Evolutionary conservation across 2,329 filamentous ascomycete species (phyloP), one percentile per base, ranked within the genome.

Genomic region (Eutypa lata): DNA sequence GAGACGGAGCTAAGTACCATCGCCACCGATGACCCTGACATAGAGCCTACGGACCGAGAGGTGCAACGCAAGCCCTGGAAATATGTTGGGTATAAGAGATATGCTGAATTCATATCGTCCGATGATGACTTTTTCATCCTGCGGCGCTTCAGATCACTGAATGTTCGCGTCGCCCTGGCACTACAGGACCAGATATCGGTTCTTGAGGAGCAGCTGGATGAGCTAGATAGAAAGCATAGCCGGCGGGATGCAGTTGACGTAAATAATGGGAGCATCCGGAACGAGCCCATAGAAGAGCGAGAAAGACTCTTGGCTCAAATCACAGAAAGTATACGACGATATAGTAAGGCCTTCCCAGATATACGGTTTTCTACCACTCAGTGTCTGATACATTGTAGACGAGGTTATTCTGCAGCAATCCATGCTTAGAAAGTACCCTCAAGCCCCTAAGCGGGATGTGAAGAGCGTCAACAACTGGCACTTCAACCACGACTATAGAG

Each of bases 101-200:
- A 66, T 47, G 8, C 61, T 1, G 28, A 61, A 1, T 69, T 69
- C 44, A 49, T 69, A 4, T 57, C 65, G 4, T 67, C 68, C 0
- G 68, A 71, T 3, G 57, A 61, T 16, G 67, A 68, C 42, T 60
- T 68, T n/a, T 56, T 62, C 21, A 61, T 72, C 7, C 61, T 73
- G 3, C 62, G 70, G 6, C 62, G 68, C 13, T 73, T 74, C 47
- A 58, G 59, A 7, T 50, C 57, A 1, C 55, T 71, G 0, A 71
- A 69, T 42, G 53, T 56, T 7, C 55, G 69, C 31, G 53, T 70
- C 13, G 54, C 65, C 1, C 57, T 73, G 5, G 57, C 58, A 1
- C 57, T 72, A 2, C 70, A 73, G 53, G 69, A 73, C 33, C 57
- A 69, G 43, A 55, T 73, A 1, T 59, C 58, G 0, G 55, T 49